These are phyloP conservation scores for Candida koratica DNA, from an alignment of 805 yeast genomes.

Conservation along the genomic window DNA sequence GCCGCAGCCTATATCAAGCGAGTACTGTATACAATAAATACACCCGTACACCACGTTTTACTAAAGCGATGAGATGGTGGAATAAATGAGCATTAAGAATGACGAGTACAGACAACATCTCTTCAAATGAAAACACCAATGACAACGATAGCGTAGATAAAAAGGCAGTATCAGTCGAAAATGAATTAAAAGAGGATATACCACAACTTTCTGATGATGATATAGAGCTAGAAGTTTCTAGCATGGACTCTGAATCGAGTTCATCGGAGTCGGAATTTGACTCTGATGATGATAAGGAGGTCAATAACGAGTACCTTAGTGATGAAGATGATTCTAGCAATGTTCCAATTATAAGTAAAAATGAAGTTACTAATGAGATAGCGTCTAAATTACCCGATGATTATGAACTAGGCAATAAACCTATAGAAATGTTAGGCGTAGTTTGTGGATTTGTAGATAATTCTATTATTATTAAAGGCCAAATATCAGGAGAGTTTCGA, in stretches of 20 bases:
- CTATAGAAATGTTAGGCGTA: conserved; percentile 68
- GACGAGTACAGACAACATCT: too few species aligned
- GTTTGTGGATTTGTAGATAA: conserved; percentile 66
- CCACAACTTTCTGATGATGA: conserved; percentile 28
- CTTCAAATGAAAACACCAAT: too few species aligned
- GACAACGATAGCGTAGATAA: too few species aligned
- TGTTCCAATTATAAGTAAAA: conserved; percentile 74
- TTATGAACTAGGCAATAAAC: conserved; percentile 55
- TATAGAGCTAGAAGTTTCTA: conserved; percentile 18
- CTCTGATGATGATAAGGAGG: conserved; percentile 12
- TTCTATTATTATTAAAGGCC: conserved; percentile 68
- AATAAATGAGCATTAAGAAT: too few species aligned
- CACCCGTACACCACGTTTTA: too few species aligned
- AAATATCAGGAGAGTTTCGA: conserved; percentile 76
- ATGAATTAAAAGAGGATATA: conserved; percentile 5
- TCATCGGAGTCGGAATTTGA: conserved; percentile 14
- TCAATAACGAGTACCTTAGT: conserved; percentile 36
- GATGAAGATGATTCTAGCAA: conserved; percentile 47
- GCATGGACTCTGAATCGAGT: conserved; percentile 14
- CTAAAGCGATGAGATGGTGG: too few species aligned
- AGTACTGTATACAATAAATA: too few species aligned
- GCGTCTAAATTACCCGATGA: conserved; percentile 67
- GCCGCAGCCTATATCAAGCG: too few species aligned
- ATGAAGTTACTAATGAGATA: conserved; percentile 67
- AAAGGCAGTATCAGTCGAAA: too few species aligned